phyloP scores from a whole-genome alignment of 108 stramenopile species.

The Licmophora abbreviata region DNA sequence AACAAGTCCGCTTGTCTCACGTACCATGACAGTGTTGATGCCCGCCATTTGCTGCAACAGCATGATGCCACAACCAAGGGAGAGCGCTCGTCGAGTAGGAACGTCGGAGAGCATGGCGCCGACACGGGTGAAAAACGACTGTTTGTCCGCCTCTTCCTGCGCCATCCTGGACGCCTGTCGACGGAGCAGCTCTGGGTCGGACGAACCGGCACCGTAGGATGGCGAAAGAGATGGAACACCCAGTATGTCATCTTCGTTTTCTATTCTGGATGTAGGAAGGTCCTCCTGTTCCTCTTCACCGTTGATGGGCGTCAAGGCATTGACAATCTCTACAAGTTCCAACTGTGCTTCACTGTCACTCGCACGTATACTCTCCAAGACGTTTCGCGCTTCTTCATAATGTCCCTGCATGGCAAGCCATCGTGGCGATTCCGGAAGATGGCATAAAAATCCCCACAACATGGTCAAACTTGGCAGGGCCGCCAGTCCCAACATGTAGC shows the following conservation, averaged over 20 bases:
- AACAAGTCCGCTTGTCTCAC: not conserved
- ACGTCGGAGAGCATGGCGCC: conserved; percentile 27
- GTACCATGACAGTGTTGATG: conserved; percentile 86
- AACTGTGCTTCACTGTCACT: conserved; percentile 21
- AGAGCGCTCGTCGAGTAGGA: conserved; percentile 46
- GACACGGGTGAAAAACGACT: conserved; percentile 9
- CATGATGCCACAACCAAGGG: conserved; percentile 83
- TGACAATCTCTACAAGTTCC: conserved; percentile 36
- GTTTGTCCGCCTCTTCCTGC: not conserved
- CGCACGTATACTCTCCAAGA: conserved; percentile 34
- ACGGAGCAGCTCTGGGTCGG: not conserved
- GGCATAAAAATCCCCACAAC: conserved; percentile 37
- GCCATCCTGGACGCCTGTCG: too few species aligned
- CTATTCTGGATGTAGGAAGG: not conserved
- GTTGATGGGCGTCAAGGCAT: conserved; percentile 1
- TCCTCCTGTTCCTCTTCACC: not conserved
- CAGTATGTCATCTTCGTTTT: not conserved
- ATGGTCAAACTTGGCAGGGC: conserved; percentile 44
- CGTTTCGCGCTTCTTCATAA: conserved; percentile 52
- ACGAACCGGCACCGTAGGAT: not conserved
- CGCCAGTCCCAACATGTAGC: conserved; percentile 79
- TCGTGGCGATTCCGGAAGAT: conserved; percentile 77
- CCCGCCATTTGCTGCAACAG: conserved; percentile 76
- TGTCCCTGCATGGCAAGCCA: conserved; percentile 65
- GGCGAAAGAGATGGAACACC: not conserved